Percentiles rank a stretch among this genome's conserved stretches.
Evolutionary conservation across 306 rosid genomes (phyloP).

Genomic region (Datisca glomerata): DNA sequence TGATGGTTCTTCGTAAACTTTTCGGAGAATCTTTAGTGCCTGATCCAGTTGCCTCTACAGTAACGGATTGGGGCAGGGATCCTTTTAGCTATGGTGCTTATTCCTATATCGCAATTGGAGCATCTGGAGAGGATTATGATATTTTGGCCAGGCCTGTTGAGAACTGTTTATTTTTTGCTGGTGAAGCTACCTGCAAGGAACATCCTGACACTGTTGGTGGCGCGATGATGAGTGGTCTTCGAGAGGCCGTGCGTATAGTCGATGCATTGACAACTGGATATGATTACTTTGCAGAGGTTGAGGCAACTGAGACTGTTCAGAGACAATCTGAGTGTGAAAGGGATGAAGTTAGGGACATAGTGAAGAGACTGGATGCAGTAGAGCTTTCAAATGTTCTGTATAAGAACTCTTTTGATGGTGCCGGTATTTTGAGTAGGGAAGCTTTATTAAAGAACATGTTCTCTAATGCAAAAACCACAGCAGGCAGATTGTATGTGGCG

Average conservation of each 20-base stretch:
- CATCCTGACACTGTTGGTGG: constrained; percentile 99
- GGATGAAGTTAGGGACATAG: constrained; percentile 94
- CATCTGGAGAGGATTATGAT: constrained; percentile 98
- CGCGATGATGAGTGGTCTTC: constrained; percentile 99
- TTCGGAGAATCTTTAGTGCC: constrained; percentile 88
- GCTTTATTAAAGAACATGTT: constrained; percentile 73
- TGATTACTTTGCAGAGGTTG: constrained; percentile 88
- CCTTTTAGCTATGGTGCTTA: constrained; percentile 96
- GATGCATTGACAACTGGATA: constrained; percentile 67
- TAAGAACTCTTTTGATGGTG: constrained; percentile 60
- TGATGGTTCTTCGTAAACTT: constrained; percentile 83
- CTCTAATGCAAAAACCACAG: constrained; percentile 63
- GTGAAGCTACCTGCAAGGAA: constrained; percentile 99
- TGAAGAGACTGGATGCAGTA: constrained; percentile 70
- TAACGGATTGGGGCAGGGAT: constrained; percentile 99
- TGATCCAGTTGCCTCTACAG: constrained; percentile 80
- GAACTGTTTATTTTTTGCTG: constrained; percentile 93
- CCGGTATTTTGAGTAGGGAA: constrained; percentile 42
- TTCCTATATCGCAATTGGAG: constrained; percentile 91
- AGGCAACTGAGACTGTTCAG: constrained; percentile 73
- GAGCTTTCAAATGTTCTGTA: constrained; percentile 57
- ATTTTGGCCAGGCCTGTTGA: constrained; percentile 82
- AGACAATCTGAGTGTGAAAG: constrained; percentile 77
- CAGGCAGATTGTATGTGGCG: constrained; percentile 83
- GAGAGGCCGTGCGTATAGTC: constrained; percentile 93